Percentiles rank a stretch among this genome's conserved stretches.
Evolutionary conservation across 768 basidiomycete species (phyloP).

Genomic region (Naganishia vishniacii): DNA sequence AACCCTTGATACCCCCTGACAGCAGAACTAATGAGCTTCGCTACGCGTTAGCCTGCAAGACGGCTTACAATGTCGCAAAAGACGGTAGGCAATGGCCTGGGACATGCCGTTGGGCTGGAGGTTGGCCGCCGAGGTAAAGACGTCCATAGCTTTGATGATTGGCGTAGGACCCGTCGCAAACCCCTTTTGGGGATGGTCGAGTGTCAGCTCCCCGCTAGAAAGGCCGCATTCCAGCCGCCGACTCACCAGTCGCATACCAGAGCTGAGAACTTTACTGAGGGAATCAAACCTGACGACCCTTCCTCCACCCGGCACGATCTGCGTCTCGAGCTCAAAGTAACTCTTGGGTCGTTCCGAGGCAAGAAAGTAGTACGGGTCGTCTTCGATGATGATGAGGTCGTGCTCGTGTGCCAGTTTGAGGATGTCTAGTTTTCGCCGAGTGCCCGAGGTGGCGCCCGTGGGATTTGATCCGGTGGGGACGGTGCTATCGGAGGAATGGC

Average conservation of each 20-base stretch:
- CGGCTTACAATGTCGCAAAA: slow-evolving; percentile 41
- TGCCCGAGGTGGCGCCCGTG: slow-evolving; percentile 69
- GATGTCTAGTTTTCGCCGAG: slow-evolving; percentile 62
- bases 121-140: slow-evolving; percentile 56
- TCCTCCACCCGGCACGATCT: slow-evolving; percentile 60
- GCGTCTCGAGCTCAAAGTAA: slow-evolving; percentile 73
- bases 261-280: slow-evolving; percentile 66
- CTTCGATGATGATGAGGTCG: slow-evolving; percentile 61
- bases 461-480: slow-evolving; percentile 71
- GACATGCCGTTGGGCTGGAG: slow-evolving; percentile 47
- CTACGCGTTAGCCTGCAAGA: slow-evolving; percentile 58
- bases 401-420: slow-evolving; percentile 66
- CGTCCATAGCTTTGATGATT: slow-evolving; percentile 65
- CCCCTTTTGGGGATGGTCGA: no score
- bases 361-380: slow-evolving; percentile 56
- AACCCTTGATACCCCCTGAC: slow-evolving; percentile 68
- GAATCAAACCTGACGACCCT: slow-evolving; percentile 84
- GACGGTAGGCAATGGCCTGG: slow-evolving; percentile 39
- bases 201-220: no score
- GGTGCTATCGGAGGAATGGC: slow-evolving; percentile 11
- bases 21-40: slow-evolving; percentile 24
- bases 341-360: slow-evolving; percentile 60
- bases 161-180: slow-evolving; percentile 69
- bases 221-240: neutral
- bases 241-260: slow-evolving; percentile 42